Evolutionary conservation across 192 early-diverging fungal species (phyloP).

Genomic region (Podochytrium sp.): DNA sequence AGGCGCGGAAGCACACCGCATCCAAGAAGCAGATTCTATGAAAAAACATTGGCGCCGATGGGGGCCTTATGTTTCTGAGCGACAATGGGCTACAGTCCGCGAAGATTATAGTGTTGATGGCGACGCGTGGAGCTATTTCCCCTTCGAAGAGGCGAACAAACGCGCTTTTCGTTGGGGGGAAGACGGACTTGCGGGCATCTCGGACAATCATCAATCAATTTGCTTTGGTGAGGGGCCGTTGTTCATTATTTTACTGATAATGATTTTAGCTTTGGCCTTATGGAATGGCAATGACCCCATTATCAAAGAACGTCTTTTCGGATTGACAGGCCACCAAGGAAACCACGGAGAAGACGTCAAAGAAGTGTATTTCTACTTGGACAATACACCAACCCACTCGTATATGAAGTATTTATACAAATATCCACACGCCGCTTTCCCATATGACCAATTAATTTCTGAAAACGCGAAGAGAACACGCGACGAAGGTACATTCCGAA

Average conservation of each 20-base stretch:
- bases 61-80: constrained; percentile 33
- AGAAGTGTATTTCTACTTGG: constrained; percentile 38
- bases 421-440: constrained; percentile 40
- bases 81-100: constrained; percentile 42
- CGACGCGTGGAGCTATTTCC: constrained; percentile 36
- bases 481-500: constrained; percentile 3
- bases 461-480: constrained; percentile 28
- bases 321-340: constrained; percentile 35
- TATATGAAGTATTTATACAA: constrained; percentile 42
- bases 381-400: constrained; percentile 38
- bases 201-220: constrained; percentile 37
- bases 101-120: constrained; percentile 39
- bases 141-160: constrained; percentile 20
- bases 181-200: constrained; percentile 41
- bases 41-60: constrained; percentile 41
- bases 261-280: constrained; percentile 30
- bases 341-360: constrained; percentile 47
- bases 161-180: constrained; percentile 28
- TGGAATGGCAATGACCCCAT: constrained; percentile 41
- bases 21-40: constrained; percentile 19
- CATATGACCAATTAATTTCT: constrained; percentile 32
- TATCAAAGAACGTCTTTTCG: constrained; percentile 41
- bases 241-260: too few species aligned
- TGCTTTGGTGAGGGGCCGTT: too few species aligned
- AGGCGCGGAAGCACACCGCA: constrained; percentile 9